Evolutionary conservation across 2,329 filamentous ascomycete species (phyloP), one percentile per base, ranked within the genome.

Genomic region (Pezicula carpinea): DNA sequence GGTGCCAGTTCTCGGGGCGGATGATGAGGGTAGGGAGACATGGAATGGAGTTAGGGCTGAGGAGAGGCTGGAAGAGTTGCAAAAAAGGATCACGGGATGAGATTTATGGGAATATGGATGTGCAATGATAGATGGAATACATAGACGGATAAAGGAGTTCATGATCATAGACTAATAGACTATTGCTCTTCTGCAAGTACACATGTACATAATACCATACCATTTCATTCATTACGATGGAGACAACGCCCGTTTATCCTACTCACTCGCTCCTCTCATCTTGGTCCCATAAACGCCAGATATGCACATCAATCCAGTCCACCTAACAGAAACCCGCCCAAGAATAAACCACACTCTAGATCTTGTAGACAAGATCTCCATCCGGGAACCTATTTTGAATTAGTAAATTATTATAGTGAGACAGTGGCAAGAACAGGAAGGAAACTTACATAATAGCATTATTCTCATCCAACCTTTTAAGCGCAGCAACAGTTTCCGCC

Each of bases 371-470:
- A 51, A 83, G 71, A 42, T 85, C 77, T 35, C 83, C 83, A 59
- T 76, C 75, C 10, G 75, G 72, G 54, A 75, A 77, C 76, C 76
- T 81, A 54, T 40, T n/a, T 34, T 15, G 48, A 38, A 35, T 34
- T 17, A 42, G 31, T 34, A 31, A 31, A 23, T 38, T 39, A 35
- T 41, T 17, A 23, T n/a, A n/a, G n/a, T n/a, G n/a, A n/a, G n/a
- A n/a, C n/a, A 29, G 18, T 14, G 32, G 14, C 18, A 6, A 44
- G 15, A 31, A 26, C 29, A 17, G 31, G n/a, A n/a, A n/a, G 18
- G 18, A 42, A 41, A 82, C 87, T 79, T 73, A 92, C 91, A 99
- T 99, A 63, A 99, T 83, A 72, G 92, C 84, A 66, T 96, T 96
- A 58, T 77, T 74, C 54, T 87, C 83, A 59, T 89, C 85, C 80